Conservation (phyloP, 2,329 filamentous ascomycete species). For the Trichoderma gracile region DNA sequence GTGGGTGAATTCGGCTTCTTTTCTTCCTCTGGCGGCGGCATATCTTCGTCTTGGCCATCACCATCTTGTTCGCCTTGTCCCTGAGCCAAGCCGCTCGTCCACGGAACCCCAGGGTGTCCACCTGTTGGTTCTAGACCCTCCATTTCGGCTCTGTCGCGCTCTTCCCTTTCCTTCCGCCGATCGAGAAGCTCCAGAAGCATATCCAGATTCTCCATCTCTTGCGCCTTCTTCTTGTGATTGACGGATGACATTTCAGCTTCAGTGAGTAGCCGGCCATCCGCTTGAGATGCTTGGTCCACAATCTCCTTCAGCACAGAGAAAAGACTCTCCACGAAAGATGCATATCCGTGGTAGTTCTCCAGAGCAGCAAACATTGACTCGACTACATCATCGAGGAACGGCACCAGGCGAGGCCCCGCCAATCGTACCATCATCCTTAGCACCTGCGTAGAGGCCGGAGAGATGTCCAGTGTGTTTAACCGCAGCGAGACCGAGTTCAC, state of each 20-base stretch:
- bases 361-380: slow-evolving; percentile 88
- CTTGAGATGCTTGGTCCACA: slow-evolving; percentile 75
- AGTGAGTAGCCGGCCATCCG: slow-evolving; percentile 51
- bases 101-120: slow-evolving; percentile 40
- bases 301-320: slow-evolving; percentile 82
- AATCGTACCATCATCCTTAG: slow-evolving; percentile 91
- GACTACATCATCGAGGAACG: slow-evolving; percentile 88
- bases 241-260: slow-evolving; percentile 39
- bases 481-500: slow-evolving; percentile 88
- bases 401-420: slow-evolving; percentile 76
- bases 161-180: slow-evolving; percentile 48
- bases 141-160: slow-evolving; percentile 42
- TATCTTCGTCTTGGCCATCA: slow-evolving; percentile 31
- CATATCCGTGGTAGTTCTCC: slow-evolving; percentile 95
- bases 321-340: slow-evolving; percentile 77
- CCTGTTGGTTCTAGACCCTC: slow-evolving; percentile 34
- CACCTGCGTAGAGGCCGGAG: slow-evolving; percentile 86
- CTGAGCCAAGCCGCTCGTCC: slow-evolving; percentile 39
- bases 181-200: slow-evolving; percentile 61
- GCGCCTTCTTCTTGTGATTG: slow-evolving; percentile 46
- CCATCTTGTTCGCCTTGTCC: slow-evolving; percentile 39
- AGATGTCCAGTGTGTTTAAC: slow-evolving; percentile 88
- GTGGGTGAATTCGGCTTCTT: slow-evolving; percentile 71
- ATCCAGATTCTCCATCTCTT: slow-evolving; percentile 41
- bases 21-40: slow-evolving; percentile 45